These are phyloP conservation scores for Phytopythium mirpurense DNA, from an alignment of 352 stramenopile genomes.

Conservation along the genomic window DNA sequence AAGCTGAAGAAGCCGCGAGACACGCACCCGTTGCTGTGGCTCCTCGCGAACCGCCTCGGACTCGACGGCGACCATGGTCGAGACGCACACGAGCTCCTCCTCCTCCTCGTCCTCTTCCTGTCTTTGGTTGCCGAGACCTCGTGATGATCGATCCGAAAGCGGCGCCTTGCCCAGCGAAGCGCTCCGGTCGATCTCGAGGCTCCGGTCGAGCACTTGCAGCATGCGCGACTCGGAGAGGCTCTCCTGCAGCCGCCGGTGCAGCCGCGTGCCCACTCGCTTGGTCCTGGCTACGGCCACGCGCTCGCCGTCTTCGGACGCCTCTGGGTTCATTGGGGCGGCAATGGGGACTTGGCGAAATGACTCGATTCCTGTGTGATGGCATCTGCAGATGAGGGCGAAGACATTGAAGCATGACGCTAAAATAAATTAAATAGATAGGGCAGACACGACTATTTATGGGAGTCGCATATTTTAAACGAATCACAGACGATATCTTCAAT, in stretches of 20 bases:
- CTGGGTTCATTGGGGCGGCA: conserved; percentile 18
- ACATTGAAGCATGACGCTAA: too few relatives aligned
- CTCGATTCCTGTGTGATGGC: too few relatives aligned
- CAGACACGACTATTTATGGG: too few relatives aligned
- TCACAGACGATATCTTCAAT: too few relatives aligned
- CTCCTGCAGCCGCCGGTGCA: conserved; percentile 53
- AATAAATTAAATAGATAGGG: too few relatives aligned
- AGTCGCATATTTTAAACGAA: too few relatives aligned
- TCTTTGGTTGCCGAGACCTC: conserved; percentile 18
- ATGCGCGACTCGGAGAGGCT: conserved; percentile 68
- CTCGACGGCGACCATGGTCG: conserved; percentile 56
- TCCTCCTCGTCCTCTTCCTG: conserved; percentile 30
- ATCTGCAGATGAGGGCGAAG: too few relatives aligned
- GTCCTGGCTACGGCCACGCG: conserved; percentile 1
- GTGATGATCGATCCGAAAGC: background rate
- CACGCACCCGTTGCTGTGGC: conserved; percentile 21
- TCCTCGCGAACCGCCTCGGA: conserved; percentile 7
- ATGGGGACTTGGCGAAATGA: too few relatives aligned
- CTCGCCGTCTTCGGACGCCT: conserved; percentile 8
- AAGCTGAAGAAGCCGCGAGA: background rate
- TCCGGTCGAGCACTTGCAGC: conserved; percentile 55
- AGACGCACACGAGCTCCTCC: conserved; percentile 73
- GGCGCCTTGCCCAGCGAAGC: background rate
- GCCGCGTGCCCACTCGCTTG: conserved; percentile 11
- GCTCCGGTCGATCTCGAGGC: conserved; percentile 6